phyloP scores from a whole-genome alignment of 2,329 filamentous ascomycete species.

The Ciborinia camelliae region DNA sequence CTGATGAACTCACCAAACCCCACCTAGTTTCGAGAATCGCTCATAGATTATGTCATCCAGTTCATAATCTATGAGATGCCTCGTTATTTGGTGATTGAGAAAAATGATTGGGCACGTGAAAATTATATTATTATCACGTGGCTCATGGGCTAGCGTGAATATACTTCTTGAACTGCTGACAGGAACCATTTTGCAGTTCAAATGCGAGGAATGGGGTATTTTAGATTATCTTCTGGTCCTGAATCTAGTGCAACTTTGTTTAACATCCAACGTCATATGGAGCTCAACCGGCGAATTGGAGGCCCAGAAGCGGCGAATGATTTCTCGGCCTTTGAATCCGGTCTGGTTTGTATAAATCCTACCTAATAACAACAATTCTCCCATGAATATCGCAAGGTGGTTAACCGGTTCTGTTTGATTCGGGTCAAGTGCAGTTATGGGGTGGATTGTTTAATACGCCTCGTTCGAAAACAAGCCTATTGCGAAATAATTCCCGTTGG shows the following conservation, averaged over 20 bases:
- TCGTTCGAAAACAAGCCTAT: background rate
- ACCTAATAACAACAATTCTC: background rate
- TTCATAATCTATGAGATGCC: constrained; percentile 43
- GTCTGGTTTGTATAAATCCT: background rate
- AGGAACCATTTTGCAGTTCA: background rate
- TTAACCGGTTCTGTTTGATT: background rate
- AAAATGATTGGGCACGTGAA: background rate
- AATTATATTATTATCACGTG: background rate
- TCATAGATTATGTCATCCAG: constrained; percentile 54
- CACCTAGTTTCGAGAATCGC: constrained; percentile 49
- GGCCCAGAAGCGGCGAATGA: background rate
- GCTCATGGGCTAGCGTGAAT: background rate
- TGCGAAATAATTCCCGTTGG: background rate
- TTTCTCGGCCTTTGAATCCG: background rate
- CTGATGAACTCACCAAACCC: constrained; percentile 45
- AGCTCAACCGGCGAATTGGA: background rate
- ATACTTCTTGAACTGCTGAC: background rate
- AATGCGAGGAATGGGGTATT: background rate
- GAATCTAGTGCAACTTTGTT: no score
- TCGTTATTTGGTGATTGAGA: background rate
- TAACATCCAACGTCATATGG: background rate
- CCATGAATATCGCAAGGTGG: background rate
- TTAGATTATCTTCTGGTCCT: no score
- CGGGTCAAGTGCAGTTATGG: background rate
- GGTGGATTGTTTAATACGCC: background rate